phyloP scores from a whole-genome alignment of 768 basidiomycete species.

The Fistulinella prunicolor region DNA sequence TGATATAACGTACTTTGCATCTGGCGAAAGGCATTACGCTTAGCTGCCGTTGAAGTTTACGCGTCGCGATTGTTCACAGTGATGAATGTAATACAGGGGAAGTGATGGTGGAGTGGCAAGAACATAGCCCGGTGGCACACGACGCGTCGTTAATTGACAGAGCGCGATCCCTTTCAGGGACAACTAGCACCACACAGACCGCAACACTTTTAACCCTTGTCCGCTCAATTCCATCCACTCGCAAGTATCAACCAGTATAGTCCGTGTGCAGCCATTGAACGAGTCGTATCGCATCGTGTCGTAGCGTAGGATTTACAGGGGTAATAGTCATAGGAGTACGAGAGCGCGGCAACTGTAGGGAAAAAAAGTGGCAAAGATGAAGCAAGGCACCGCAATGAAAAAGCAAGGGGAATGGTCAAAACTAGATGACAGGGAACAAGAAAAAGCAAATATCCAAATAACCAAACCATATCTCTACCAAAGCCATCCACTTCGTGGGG shows the following conservation, averaged over 20 bases:
- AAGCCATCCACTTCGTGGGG: constrained; percentile 52
- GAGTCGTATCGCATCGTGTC: constrained; percentile 29
- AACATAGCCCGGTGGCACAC: constrained; percentile 3
- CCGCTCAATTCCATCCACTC: too few species aligned
- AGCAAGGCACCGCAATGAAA: constrained; percentile 18
- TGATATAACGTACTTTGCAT: constrained; percentile 22
- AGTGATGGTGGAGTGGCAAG: not conserved
- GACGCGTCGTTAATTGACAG: not conserved
- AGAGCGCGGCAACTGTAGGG: constrained; percentile 6
- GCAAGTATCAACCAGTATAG: too few species aligned
- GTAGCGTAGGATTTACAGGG: constrained; percentile 17
- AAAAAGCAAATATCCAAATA: constrained; percentile 36
- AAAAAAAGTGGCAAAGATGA: constrained; percentile 13
- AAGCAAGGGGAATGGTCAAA: constrained; percentile 25
- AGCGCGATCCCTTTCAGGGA: not conserved
- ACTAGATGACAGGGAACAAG: constrained; percentile 19
- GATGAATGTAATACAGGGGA: not conserved
- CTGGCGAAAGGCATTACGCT: constrained; percentile 21
- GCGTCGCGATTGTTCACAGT: not conserved
- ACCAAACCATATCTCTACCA: constrained; percentile 41
- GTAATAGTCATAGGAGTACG: constrained; percentile 5
- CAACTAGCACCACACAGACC: not conserved
- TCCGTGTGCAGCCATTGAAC: constrained; percentile 19
- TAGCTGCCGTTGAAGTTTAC: not conserved
- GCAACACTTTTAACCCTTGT: too few species aligned